Evolutionary conservation across 768 basidiomycete species (phyloP).

Genomic region (Mycena vulgaris): DNA sequence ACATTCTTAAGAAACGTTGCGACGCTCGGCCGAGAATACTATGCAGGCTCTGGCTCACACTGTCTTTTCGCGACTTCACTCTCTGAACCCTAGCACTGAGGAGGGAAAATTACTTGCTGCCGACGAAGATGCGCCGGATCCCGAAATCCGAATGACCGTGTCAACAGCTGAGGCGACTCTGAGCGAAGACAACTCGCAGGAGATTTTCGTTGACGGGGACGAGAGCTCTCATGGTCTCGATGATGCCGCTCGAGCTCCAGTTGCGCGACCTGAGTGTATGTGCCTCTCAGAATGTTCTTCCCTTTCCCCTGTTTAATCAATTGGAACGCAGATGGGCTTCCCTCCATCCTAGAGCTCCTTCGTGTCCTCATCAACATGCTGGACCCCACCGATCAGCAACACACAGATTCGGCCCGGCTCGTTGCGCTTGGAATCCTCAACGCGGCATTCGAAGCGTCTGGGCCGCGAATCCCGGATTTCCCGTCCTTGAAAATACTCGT

Average conservation of each 20-base stretch:
- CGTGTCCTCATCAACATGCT: conserved; percentile 96
- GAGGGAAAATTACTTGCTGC: conserved; percentile 73
- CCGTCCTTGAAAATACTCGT: conserved; percentile 84
- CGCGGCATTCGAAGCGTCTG: conserved; percentile 88
- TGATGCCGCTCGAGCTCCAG: conserved; percentile 41
- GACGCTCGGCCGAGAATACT: conserved; percentile 89
- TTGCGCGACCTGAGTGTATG: conserved; percentile 61
- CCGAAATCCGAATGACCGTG: conserved; percentile 76
- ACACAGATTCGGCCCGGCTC: conserved; percentile 95
- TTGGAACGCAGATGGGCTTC: conserved; percentile 79
- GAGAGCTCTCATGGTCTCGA: conserved; percentile 26
- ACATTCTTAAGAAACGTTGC: conserved; percentile 77
- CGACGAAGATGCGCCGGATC: conserved; percentile 66
- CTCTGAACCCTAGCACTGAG: conserved; percentile 76
- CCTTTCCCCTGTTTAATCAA: conserved; percentile 31
- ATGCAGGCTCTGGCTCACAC: conserved; percentile 91
- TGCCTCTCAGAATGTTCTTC: conserved; percentile 23
- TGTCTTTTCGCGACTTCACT: conserved; percentile 83
- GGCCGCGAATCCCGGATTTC: conserved; percentile 80
- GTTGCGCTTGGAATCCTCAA: conserved; percentile 92
- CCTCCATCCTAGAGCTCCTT: conserved; percentile 92
- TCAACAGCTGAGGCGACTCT: conserved; percentile 49
- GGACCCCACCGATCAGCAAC: conserved; percentile 94
- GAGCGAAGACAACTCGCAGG: conserved; percentile 40
- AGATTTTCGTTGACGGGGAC: conserved; percentile 39